Conservation (phyloP, 2,329 filamentous ascomycete species). For the Fusarium udum region DNA sequence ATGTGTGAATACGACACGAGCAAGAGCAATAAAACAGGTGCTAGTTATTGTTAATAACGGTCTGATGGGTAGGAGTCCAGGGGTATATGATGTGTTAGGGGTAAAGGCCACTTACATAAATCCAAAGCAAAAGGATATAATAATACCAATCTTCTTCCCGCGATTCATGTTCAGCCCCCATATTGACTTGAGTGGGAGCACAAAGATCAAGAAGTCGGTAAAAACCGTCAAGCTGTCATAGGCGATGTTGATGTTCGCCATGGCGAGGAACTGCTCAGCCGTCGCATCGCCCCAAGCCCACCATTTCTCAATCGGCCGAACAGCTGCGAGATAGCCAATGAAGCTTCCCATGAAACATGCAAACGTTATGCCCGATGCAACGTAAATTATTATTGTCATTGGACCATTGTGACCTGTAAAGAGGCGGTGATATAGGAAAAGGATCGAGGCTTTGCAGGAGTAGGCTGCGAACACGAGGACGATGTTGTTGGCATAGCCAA, state of each 20-base stretch:
- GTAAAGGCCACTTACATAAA: neutral
- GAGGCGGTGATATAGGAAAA: slow-evolving; percentile 6
- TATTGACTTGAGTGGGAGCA: slow-evolving; percentile 3
- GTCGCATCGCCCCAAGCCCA: slow-evolving; percentile 16
- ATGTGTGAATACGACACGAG: neutral
- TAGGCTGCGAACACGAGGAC: slow-evolving; percentile 6
- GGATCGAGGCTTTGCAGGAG: slow-evolving; percentile 5
- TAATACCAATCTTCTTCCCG: slow-evolving; percentile 1
- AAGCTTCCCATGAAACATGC: slow-evolving; percentile 10
- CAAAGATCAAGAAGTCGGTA: slow-evolving; percentile 12
- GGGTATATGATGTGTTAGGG: no score
- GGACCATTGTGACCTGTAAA: slow-evolving; percentile 5
- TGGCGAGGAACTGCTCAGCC: slow-evolving; percentile 4
- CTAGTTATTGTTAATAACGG: neutral
- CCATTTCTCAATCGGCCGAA: slow-evolving; percentile 6
- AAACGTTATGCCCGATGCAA: neutral
- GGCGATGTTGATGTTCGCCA: slow-evolving; percentile 3
- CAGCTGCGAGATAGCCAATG: neutral
- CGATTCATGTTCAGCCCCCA: slow-evolving; percentile 13
- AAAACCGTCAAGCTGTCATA: slow-evolving; percentile 6
- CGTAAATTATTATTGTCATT: slow-evolving; percentile 2
- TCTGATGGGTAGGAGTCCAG: accelerated
- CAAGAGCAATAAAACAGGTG: neutral
- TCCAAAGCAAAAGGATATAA: slow-evolving; percentile 2
- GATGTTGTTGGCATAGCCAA: slow-evolving; percentile 1